Base-by-base conservation (phyloP, 768 basidiomycete genomes). In the Amanita pallidorosea region DNA sequence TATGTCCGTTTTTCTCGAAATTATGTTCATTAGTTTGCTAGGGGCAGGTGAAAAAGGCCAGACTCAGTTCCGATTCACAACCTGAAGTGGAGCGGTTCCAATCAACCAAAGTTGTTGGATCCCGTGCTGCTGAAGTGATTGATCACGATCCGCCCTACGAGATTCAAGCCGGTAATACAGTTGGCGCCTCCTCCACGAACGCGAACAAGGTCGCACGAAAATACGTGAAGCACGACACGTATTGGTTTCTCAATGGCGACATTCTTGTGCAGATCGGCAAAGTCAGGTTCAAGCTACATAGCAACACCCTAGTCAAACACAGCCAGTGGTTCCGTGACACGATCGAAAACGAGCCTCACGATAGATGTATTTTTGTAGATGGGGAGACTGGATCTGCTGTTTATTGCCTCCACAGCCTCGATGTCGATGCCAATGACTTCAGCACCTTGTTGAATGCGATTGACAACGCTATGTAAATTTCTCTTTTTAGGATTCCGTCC, bases 231-330 rank as follows among this genome's bases (percentile, higher is more conserved):
- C 36, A 38, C 12, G 27, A 18, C n/a, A 22, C 15, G 27, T 55
- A 67, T 45, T 71, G 70, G 70, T 55, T 64, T 22, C 58, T 61
- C 18, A 68, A 69, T 49, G 70, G 68, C 1, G 62, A 62, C 7
- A 57, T 68, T 1, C 58, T 69, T 34, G 43, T 75, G 7, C 62
- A 68, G 41, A 53, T 68, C n/a, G 55, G 61, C n/a, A 56, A 60
- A 17, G 62, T 58, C 3, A 57, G 65, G 31, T 72, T 71, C 56
- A 60, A 58, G 17, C 53, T 74, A 13, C 65, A 70, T n/a, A 58
- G 65, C 15, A 67, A 65, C 46, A 60, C 58, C n/a, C 62, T 73
- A 5, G 52, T 58, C 11, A 56, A 53, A 31, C 54, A 65, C 11
- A 67, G 67, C 3, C 52, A 46, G 7, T 72, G 63, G 57, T 73